Evolutionary conservation across 2,329 filamentous ascomycete genomes (phyloP).

Genomic region (Ophiostoma piceae): DNA sequence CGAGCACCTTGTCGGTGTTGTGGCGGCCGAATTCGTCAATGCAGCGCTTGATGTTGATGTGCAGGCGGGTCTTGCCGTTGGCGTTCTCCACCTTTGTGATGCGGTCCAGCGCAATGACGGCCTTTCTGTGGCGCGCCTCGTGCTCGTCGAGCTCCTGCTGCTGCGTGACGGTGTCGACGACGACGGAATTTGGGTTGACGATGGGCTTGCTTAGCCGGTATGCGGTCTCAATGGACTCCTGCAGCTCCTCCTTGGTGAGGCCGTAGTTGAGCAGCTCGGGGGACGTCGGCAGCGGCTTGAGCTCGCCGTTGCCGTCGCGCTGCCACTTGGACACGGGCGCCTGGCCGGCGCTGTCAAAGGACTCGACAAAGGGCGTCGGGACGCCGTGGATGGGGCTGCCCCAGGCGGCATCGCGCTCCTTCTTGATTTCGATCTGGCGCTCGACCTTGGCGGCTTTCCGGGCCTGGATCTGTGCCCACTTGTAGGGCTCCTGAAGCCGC

Average conservation of each 20-base stretch:
- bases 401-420: slow-evolving; percentile 57
- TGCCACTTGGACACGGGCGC: slow-evolving; percentile 32
- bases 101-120: slow-evolving; percentile 68
- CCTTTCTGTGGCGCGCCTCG: slow-evolving; percentile 57
- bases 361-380: slow-evolving; percentile 75
- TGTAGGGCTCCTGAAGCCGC: slow-evolving; percentile 73
- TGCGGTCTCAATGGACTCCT: slow-evolving; percentile 61
- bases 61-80: slow-evolving; percentile 69
- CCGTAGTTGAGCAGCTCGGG: slow-evolving; percentile 67
- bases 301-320: neutral
- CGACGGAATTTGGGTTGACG: slow-evolving; percentile 32
- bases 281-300: slow-evolving; percentile 43
- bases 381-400: slow-evolving; percentile 78
- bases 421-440: slow-evolving; percentile 63
- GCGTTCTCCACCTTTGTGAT: slow-evolving; percentile 75
- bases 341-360: slow-evolving; percentile 63
- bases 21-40: slow-evolving; percentile 87
- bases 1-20: slow-evolving; percentile 69
- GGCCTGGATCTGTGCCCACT: slow-evolving; percentile 72
- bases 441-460: slow-evolving; percentile 78
- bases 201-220: slow-evolving; percentile 61
- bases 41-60: slow-evolving; percentile 78
- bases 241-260: slow-evolving; percentile 62
- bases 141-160: slow-evolving; percentile 41
- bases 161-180: slow-evolving; percentile 40